phyloP scores from a whole-genome alignment of 257 asterid genomes.

The Lithospermum erythrorhizon region DNA sequence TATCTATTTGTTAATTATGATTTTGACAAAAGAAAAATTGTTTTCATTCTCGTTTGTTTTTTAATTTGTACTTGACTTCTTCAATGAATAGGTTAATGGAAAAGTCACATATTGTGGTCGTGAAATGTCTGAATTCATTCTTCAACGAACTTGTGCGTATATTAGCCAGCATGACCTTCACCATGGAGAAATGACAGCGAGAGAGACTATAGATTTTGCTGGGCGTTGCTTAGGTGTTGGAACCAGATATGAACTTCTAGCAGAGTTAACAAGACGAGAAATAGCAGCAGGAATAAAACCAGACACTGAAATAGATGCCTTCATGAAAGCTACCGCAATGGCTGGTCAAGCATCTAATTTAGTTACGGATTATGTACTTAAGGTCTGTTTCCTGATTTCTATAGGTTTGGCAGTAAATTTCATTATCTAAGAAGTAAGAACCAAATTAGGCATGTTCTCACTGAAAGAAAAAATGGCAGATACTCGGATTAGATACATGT shows the following conservation, averaged over 20 bases:
- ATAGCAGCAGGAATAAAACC: slow-evolving; percentile 49
- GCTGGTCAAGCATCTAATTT: slow-evolving; percentile 66
- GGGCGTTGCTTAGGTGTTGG: slow-evolving; percentile 94
- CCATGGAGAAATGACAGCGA: slow-evolving; percentile 86
- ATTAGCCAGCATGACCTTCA: slow-evolving; percentile 91
- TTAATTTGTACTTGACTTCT: too few relatives aligned
- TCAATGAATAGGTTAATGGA: slow-evolving; percentile 41
- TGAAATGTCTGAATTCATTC: slow-evolving; percentile 63
- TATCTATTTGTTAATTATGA: background rate
- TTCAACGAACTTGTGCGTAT: slow-evolving; percentile 80
- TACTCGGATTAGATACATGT: slow-evolving; percentile 84
- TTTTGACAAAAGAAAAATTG: background rate
- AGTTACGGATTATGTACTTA: slow-evolving; percentile 75
- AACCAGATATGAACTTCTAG: slow-evolving; percentile 63
- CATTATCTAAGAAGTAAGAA: too few relatives aligned
- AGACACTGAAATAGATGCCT: slow-evolving; percentile 58
- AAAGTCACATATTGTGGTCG: slow-evolving; percentile 78
- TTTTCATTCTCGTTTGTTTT: background rate
- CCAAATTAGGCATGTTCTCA: too few relatives aligned
- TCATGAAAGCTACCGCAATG: slow-evolving; percentile 73
- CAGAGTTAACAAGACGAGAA: slow-evolving; percentile 53
- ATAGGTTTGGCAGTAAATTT: background rate
- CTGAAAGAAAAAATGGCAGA: slow-evolving; percentile 24
- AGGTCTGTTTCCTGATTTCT: slow-evolving; percentile 28
- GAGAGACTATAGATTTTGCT: slow-evolving; percentile 79